Evolutionary conservation across 306 rosid genomes (phyloP), one percentile per base, ranked within the genome.

Genomic region (Luffa aegyptiaca): DNA sequence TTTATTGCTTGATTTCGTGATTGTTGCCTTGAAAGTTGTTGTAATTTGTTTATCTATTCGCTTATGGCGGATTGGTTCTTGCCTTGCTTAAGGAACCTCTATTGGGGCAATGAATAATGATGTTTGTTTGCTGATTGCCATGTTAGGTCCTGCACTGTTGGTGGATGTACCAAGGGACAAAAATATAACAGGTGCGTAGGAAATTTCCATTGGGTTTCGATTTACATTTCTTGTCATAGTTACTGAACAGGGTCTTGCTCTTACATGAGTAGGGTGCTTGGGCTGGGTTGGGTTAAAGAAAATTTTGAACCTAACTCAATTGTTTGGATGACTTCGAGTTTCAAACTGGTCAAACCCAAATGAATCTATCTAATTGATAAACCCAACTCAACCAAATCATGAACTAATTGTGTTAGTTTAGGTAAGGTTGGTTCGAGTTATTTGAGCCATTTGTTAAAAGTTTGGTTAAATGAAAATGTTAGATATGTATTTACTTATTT

Each of bases 121-220:
- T 16, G 46, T 65, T 56, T 53, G 74, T 56, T 82, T 81, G 64
- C 31, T 26, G 31, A 26, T 89, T 58, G 21, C 31, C 66, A 68
- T 77, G 36, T 81, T 55, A 94, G 98, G 98, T 71, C 90, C 83
- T 31, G 91, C 93, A 2, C 87, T 94, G 80, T 74, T 94, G 80
- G 90, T 94, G 57, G 98, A 95, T 76, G 92, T 92, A 88, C 97
- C 97, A 13, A 83, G 97, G 79, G 90, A 87, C 73, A 81, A 44
- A 80, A 92, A 95, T 85, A 88, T 95, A 70, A 95, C 97, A 26
- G 98, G 98, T 92, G 85, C 56, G 91, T 51, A 18, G 26, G 37
- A 3, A 59, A 59, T 37, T 59, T 59, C 65, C 6, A 4, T 59
- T 59, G 16, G 65, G 6, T 26, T 13, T 59, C 26, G 37, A 59